Percentiles rank a stretch among this genome's conserved stretches.
Conservation (phyloP, 331 rosid genomes). For the Malus hybrid region DNA sequence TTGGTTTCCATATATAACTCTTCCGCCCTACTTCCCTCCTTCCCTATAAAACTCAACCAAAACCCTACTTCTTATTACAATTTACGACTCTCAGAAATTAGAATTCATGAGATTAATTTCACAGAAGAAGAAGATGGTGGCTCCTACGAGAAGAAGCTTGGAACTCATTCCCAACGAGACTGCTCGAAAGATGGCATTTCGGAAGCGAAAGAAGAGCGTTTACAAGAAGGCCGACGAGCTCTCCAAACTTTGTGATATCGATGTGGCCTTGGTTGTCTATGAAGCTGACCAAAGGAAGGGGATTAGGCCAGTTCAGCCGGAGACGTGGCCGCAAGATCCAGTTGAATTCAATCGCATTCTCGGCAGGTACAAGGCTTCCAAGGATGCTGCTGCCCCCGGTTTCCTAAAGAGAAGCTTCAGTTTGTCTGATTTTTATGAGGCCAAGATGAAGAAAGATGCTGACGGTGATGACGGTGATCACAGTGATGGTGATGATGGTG, state of each 20-base stretch:
- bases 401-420: background rate
- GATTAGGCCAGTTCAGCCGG: background rate
- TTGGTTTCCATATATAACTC: too few relatives aligned
- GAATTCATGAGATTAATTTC: too few relatives aligned
- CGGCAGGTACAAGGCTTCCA: background rate
- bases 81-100: too few relatives aligned
- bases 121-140: background rate
- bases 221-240: conserved; percentile 4
- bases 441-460: background rate
- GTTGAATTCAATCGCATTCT: background rate
- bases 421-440: background rate
- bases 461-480: too few relatives aligned
- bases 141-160: background rate
- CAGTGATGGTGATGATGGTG: too few relatives aligned
- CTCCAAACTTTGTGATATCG: conserved; percentile 2
- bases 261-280: background rate
- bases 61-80: too few relatives aligned
- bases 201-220: background rate
- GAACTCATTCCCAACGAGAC: background rate
- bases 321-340: conserved; percentile 1
- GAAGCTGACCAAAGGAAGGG: background rate
- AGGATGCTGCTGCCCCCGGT: background rate
- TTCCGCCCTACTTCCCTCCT: too few relatives aligned
- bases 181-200: background rate
- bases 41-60: too few relatives aligned